Conservation (phyloP, 148 eudicot genomes). For the Arbutus unedo region DNA sequence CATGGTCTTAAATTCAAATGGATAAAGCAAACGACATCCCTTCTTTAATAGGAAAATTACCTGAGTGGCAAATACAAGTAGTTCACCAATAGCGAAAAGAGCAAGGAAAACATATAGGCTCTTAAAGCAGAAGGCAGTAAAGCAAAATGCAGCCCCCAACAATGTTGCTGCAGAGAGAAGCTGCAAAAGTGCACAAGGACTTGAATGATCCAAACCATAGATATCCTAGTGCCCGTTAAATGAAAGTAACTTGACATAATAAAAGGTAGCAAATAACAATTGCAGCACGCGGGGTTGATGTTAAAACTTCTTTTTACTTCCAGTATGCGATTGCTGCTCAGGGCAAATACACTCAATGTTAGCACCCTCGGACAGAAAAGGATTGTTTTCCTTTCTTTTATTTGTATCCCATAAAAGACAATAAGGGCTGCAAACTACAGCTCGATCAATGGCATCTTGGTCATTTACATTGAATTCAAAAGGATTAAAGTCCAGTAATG, state of each 20-base stretch:
- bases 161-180: constrained; percentile 78
- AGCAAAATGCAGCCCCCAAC: constrained; percentile 78
- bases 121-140: constrained; percentile 81
- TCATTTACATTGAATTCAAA: not conserved
- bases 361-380: not conserved
- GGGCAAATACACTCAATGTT: not conserved
- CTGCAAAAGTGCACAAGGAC: constrained; percentile 40
- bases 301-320: not conserved
- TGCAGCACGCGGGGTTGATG: not conserved
- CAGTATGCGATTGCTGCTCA: not conserved
- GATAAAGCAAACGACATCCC: not conserved
- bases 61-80: constrained; percentile 93
- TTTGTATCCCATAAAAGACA: not conserved
- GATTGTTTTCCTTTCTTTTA: not conserved
- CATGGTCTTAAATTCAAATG: not conserved
- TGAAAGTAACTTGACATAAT: not conserved
- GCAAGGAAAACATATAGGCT: constrained; percentile 55
- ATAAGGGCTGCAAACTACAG: not conserved
- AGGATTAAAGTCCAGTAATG: not conserved
- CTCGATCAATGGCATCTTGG: not conserved
- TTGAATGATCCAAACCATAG: constrained; percentile 9
- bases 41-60: constrained; percentile 29
- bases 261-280: not conserved
- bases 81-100: constrained; percentile 76
- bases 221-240: not conserved